Percentiles rank a stretch among this genome's conserved stretches.
These are phyloP conservation scores for Nigrospora oryzae DNA, from an alignment of 2,329 filamentous ascomycete species.

Conservation along the genomic window DNA sequence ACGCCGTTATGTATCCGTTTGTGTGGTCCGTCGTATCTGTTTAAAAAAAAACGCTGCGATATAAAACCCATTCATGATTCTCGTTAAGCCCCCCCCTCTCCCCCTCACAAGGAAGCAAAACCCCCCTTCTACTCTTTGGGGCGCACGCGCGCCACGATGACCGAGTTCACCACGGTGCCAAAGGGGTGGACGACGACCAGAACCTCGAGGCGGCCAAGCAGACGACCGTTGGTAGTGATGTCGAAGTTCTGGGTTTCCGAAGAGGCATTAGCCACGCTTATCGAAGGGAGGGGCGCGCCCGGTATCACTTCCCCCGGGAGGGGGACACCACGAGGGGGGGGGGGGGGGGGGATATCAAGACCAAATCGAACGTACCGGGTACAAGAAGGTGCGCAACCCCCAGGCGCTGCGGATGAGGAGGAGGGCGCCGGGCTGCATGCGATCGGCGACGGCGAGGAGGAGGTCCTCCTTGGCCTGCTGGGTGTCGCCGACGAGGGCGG, in stretches of 20 bases:
- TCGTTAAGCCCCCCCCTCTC: too few species aligned
- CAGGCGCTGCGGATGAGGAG: slow-evolving; percentile 36
- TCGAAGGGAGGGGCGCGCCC: too few species aligned
- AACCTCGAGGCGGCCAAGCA: slow-evolving; percentile 24
- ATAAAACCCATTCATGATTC: too few species aligned
- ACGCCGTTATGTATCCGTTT: too few species aligned
- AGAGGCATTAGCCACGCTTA: neutral
- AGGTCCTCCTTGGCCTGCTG: slow-evolving; percentile 31
- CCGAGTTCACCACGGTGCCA: slow-evolving; percentile 39
- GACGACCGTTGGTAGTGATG: slow-evolving; percentile 21
- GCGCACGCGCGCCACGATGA: slow-evolving; percentile 24
- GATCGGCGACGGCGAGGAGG: slow-evolving; percentile 22
- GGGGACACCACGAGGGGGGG: too few species aligned
- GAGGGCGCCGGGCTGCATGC: slow-evolving; percentile 31
- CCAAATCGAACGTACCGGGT: slow-evolving; percentile 27
- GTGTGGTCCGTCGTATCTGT: too few species aligned
- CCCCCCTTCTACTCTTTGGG: neutral
- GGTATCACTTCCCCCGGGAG: too few species aligned
- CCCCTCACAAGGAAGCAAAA: too few species aligned
- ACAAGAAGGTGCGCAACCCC: slow-evolving; percentile 34
- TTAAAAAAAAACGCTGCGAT: too few species aligned
- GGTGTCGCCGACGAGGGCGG: slow-evolving; percentile 36
- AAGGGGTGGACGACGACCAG: slow-evolving; percentile 37
- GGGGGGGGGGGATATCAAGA: too few species aligned
- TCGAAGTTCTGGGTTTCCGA: slow-evolving; percentile 23